phyloP scores from a whole-genome alignment of 2,329 filamentous ascomycete species.

The Paracamarosporium sp. region DNA sequence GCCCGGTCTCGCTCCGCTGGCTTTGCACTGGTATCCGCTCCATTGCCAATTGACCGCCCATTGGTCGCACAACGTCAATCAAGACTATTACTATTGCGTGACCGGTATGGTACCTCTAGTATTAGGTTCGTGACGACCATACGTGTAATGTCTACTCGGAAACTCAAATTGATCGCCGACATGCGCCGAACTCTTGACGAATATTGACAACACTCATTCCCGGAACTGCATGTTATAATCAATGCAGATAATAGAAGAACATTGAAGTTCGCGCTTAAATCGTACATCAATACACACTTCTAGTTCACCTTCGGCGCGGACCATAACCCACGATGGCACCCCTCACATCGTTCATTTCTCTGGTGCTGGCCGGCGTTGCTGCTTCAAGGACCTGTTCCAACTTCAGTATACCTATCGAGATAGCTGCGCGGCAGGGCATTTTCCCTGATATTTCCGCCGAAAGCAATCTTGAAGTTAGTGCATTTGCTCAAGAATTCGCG shows the following conservation, averaged over 20 bases:
- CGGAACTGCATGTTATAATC: background rate
- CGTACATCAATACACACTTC: too few relatives aligned
- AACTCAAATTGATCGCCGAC: background rate
- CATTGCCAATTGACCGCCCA: background rate
- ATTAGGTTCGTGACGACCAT: background rate
- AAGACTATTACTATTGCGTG: background rate
- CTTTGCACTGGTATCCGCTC: background rate
- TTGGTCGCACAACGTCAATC: background rate
- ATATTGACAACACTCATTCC: background rate
- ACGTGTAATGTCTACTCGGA: background rate
- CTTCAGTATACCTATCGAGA: conserved; percentile 62
- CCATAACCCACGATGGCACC: background rate
- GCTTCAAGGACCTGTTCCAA: conserved; percentile 52
- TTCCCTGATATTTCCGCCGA: conserved; percentile 59
- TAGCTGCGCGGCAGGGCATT: conserved; percentile 61
- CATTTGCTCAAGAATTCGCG: conserved; percentile 60
- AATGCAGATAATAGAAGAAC: background rate
- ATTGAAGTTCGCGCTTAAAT: too few relatives aligned
- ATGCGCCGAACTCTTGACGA: background rate
- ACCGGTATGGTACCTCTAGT: background rate
- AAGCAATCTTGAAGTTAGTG: conserved; percentile 63
- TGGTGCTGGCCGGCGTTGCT: conserved; percentile 25
- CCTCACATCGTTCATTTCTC: conserved; percentile 10
- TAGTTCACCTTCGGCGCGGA: too few relatives aligned
- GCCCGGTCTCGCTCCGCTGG: background rate